These are phyloP conservation scores for Combretum micranthum DNA, from an alignment of 345 rosid genomes.

Conservation along the genomic window DNA sequence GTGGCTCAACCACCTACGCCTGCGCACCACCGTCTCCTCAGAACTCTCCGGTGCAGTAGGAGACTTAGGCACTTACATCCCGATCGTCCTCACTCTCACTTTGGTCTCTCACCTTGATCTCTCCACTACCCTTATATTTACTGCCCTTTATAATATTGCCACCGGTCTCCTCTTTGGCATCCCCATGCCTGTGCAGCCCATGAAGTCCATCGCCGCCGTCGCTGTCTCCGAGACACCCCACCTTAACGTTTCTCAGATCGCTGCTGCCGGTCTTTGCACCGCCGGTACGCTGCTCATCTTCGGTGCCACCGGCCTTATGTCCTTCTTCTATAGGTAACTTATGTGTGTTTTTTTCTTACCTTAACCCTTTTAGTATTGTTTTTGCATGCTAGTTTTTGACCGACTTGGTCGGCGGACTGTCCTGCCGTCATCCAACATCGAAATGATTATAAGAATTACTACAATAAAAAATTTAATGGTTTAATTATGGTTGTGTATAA, in stretches of 20 bases:
- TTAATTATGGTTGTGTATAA: too few relatives aligned
- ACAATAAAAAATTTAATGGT: too few relatives aligned
- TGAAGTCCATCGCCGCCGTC: slow-evolving; percentile 84
- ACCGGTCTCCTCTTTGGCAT: slow-evolving; percentile 76
- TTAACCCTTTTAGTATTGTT: too few relatives aligned
- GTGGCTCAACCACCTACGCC: slow-evolving; percentile 38
- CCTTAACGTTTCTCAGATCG: slow-evolving; percentile 56
- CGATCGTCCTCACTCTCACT: slow-evolving; percentile 61
- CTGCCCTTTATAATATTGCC: slow-evolving; percentile 59
- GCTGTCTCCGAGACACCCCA: slow-evolving; percentile 68
- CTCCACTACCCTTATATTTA: slow-evolving; percentile 69
- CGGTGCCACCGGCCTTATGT: slow-evolving; percentile 72
- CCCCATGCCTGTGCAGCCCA: slow-evolving; percentile 88
- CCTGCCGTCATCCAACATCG: too few relatives aligned
- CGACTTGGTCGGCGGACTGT: too few relatives aligned
- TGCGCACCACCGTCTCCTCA: slow-evolving; percentile 33
- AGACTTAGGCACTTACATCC: slow-evolving; percentile 79
- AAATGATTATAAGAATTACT: too few relatives aligned
- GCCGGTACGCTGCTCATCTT: slow-evolving; percentile 55
- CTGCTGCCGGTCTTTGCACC: slow-evolving; percentile 58
- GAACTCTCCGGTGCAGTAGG: slow-evolving; percentile 85
- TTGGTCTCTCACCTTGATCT: slow-evolving; percentile 65
- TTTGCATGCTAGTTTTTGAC: too few relatives aligned
- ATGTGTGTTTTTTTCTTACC: too few relatives aligned
- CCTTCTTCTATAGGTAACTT: slow-evolving; percentile 40